phyloP scores from a whole-genome alignment of 306 rosid genomes.

The Malus orientalis region DNA sequence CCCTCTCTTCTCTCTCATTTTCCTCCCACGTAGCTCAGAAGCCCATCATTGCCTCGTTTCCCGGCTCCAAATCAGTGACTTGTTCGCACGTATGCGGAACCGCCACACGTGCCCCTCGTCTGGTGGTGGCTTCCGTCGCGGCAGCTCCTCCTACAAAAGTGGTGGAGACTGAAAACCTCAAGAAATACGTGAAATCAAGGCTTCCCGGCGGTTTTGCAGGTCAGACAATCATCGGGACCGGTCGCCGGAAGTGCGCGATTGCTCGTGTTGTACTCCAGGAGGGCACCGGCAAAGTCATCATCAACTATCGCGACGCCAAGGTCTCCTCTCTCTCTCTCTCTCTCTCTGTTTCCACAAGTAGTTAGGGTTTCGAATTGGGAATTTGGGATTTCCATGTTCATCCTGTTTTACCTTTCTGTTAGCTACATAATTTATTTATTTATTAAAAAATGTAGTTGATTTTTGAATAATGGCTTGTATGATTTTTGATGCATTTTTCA shows the following conservation, averaged over 20 bases:
- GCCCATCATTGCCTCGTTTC: slow-evolving; percentile 27
- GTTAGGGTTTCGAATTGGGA: neutral
- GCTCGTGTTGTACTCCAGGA: slow-evolving; percentile 91
- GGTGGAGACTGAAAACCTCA: slow-evolving; percentile 54
- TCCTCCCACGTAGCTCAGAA: slow-evolving; percentile 59
- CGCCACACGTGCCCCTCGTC: slow-evolving; percentile 16
- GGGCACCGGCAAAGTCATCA: slow-evolving; percentile 80
- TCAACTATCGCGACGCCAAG: slow-evolving; percentile 91
- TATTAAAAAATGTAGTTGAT: too few relatives aligned
- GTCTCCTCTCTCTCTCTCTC: slow-evolving; percentile 16
- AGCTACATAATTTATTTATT: too few relatives aligned
- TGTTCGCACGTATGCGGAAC: slow-evolving; percentile 17
- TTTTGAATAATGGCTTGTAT: too few relatives aligned
- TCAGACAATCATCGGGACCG: slow-evolving; percentile 71
- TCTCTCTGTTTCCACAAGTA: neutral
- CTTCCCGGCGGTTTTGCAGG: slow-evolving; percentile 98
- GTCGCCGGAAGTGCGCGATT: slow-evolving; percentile 74
- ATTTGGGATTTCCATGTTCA: too few relatives aligned
- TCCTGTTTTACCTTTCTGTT: too few relatives aligned
- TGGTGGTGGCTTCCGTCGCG: slow-evolving; percentile 42
- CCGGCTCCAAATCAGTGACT: slow-evolving; percentile 27
- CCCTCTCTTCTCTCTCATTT: slow-evolving; percentile 77
- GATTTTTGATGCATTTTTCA: too few relatives aligned
- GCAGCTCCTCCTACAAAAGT: slow-evolving; percentile 33
- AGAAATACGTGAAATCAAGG: slow-evolving; percentile 59